Evolutionary conservation across 2,329 filamentous ascomycete genomes (phyloP).

Genomic region (Sclerotinia subarctica): DNA sequence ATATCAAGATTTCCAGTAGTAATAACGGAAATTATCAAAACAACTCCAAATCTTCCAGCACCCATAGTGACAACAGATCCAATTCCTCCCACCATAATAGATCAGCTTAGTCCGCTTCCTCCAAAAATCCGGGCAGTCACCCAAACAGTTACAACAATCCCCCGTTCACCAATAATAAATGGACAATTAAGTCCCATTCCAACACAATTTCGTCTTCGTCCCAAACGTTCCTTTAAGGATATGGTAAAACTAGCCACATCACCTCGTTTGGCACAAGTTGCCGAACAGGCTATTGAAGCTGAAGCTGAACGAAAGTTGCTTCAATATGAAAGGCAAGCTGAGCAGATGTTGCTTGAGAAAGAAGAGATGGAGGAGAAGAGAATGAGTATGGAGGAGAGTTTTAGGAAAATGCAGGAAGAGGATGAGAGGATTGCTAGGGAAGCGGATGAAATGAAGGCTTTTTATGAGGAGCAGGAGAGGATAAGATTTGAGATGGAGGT

Average conservation of each 20-base stretch:
- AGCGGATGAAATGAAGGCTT: slow-evolving; percentile 25
- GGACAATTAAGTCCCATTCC: slow-evolving; percentile 1
- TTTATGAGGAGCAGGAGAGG: slow-evolving; percentile 21
- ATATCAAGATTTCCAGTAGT: background rate
- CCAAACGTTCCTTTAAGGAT: slow-evolving; percentile 18
- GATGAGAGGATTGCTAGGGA: slow-evolving; percentile 24
- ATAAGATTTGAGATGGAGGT: slow-evolving; percentile 7
- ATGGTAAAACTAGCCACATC: slow-evolving; percentile 6
- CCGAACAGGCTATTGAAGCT: slow-evolving; percentile 19
- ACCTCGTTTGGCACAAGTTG: slow-evolving; percentile 10
- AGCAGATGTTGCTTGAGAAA: slow-evolving; percentile 22
- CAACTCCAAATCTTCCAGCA: background rate
- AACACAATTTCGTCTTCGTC: slow-evolving; percentile 7
- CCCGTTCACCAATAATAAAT: slow-evolving; percentile 4
- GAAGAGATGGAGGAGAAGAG: slow-evolving; percentile 27
- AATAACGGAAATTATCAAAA: background rate
- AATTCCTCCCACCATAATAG: background rate
- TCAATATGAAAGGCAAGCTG: slow-evolving; percentile 23
- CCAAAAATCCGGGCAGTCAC: background rate
- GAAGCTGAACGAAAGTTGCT: slow-evolving; percentile 20
- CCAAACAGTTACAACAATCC: background rate
- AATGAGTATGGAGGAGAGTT: slow-evolving; percentile 22
- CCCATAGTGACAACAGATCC: background rate
- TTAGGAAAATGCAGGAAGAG: slow-evolving; percentile 22
- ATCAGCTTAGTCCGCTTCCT: background rate